Base-by-base conservation (phyloP, 2,329 filamentous ascomycete species). In the Aspergillus quadrilineatus region DNA sequence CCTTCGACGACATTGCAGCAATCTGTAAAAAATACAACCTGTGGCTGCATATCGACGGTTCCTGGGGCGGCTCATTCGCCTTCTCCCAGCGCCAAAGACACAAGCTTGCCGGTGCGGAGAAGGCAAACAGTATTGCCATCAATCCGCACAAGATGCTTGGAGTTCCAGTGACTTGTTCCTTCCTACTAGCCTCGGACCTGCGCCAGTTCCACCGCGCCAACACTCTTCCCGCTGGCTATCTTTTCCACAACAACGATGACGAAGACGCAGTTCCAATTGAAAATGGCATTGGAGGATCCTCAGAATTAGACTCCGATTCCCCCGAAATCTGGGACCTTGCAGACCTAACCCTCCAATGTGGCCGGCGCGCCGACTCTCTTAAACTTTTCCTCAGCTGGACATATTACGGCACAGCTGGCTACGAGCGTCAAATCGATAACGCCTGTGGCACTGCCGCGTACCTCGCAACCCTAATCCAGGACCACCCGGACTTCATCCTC, bases 71-170 rank as follows among this genome's bases (percentile, higher is more conserved):
- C 0, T 83, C 87, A 1, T 90, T 89, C 57, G 81, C 90, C 62
- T 97, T 97, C 75, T 89, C 86, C 0, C 66, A 80, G n/a, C 76
- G 76, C 56, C 87, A 89, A 43, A 78, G 77, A 45, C 65, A 76
- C 53, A 89, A 91, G 69, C 77, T 97, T 8, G 72, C 77, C 1
- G 93, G 93, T 12, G 79, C 83, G 2, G 81, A 92, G 44, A 80
- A 88, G 41, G 94, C 92, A 8, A 83, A 97, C 73, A 90, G 86
- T 12, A 79, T 97, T 39, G 90, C 92, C 1, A 84, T 96, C 53
- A 97, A 96, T 73, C 92, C 94, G 56, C 94, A 99, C 77, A 97
- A 97, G 77, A 97, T 97, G 94, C 83, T 97, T 69, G 90, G 90
- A 57, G 89, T 91, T 2, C 93, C 94, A 0, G 78, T 95, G 41